Evolutionary conservation across 768 basidiomycete genomes (phyloP), one percentile per base, ranked within the genome.

Genomic region (Phanerochaete sordida): DNA sequence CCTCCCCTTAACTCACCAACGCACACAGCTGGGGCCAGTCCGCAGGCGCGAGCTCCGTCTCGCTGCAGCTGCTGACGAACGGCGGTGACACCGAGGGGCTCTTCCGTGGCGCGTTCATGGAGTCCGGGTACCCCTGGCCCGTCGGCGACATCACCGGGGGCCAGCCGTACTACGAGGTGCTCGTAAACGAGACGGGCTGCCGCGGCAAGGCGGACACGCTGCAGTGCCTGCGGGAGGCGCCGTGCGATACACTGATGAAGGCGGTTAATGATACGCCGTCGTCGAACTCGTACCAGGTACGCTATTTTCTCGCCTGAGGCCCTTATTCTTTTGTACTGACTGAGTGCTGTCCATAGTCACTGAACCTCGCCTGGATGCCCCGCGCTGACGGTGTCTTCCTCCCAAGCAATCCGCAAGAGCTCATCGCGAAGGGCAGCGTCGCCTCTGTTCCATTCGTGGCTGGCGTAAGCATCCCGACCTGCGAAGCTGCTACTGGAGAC

Each of bases 351-450:
- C 7, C 43, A 21, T 16, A 59, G 58, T 59, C 58, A n/a, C 39
- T 61, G 35, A 55, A 69, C 66, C 37, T 69, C 79, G 50, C 81
- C 0, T 86, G 79, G 80, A 64, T 77, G 2, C 83, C 83, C 31
- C 74, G 79, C 2, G 70, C 75, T 3, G 84, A 85, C 61, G 83
- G 81, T 1, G 65, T 73, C 0, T 79, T 85, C 64, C 58, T 85
- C 21, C 73, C 75, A 1, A 79, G 77, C 28, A 62, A 26, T 26
- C 63, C 81, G 6, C 60, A 59, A 74, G 76, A 61, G 65, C 72
- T 82, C 6, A 73, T 83, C 9, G 65, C 72, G 49, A 58, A 77
- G 27, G 80, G 80, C 0, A 75, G 71, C 43, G 72, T 84, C 11
- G 81, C 82, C 0, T 75, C 77, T 15, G 70, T 85, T 3, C 82